These are phyloP conservation scores for Agroathelia rolfsii DNA, from an alignment of 1,284 basidiomycete species.

Conservation along the genomic window DNA sequence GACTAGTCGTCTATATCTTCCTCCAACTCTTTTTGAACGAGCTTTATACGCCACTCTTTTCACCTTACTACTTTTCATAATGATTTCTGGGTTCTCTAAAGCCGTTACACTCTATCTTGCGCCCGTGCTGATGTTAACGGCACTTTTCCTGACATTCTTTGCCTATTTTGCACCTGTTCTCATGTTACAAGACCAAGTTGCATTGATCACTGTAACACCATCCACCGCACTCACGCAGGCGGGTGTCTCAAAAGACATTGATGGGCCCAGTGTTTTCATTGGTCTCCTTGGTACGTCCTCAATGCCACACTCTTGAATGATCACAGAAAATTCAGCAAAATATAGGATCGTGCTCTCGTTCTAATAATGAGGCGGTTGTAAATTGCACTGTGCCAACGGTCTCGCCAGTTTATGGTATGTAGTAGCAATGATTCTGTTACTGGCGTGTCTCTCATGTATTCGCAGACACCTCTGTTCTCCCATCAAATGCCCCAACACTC, in stretches of 20 bases:
- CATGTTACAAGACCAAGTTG: slow-evolving; percentile 50
- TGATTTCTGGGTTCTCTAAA: slow-evolving; percentile 66
- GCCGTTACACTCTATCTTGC: slow-evolving; percentile 59
- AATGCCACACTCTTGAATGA: background rate
- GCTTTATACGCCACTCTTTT: slow-evolving; percentile 7
- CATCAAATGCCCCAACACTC: slow-evolving; percentile 43
- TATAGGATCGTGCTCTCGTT: slow-evolving; percentile 59
- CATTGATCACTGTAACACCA: slow-evolving; percentile 54
- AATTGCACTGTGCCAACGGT: slow-evolving; percentile 48
- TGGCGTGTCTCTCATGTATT: slow-evolving; percentile 5
- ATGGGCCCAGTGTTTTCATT: slow-evolving; percentile 62
- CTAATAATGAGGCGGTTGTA: slow-evolving; percentile 35
- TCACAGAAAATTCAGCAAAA: slow-evolving; percentile 6
- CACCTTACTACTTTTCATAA: slow-evolving; percentile 24
- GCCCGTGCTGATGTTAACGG: slow-evolving; percentile 53
- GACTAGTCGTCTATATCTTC: slow-evolving; percentile 19
- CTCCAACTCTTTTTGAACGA: slow-evolving; percentile 8
- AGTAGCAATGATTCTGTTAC: slow-evolving; percentile 1
- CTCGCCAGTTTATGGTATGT: slow-evolving; percentile 53
- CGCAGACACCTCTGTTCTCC: slow-evolving; percentile 54
- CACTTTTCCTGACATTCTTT: slow-evolving; percentile 54
- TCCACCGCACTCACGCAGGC: slow-evolving; percentile 39
- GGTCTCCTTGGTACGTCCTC: slow-evolving; percentile 48
- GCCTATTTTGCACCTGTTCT: slow-evolving; percentile 54
- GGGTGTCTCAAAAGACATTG: slow-evolving; percentile 32